Conservation (phyloP, 2,329 filamentous ascomycete species). For the Cladosporium sp. region DNA sequence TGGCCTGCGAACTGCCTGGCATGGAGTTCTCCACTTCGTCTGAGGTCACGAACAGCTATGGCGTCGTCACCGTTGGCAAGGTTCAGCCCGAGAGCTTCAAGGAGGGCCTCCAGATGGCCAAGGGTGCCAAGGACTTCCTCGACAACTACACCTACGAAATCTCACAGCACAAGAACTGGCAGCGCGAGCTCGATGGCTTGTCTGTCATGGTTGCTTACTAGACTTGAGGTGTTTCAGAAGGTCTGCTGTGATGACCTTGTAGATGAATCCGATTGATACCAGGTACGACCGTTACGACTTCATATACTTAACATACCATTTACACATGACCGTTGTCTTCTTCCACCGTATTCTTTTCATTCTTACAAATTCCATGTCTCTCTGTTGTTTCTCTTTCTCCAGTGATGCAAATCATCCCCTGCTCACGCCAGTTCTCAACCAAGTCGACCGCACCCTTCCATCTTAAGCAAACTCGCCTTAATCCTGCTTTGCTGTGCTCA, state of each 20-base stretch:
- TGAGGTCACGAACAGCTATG: constrained; percentile 67
- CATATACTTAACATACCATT: background rate
- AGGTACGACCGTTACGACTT: background rate
- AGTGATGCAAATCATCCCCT: background rate
- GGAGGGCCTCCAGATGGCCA: constrained; percentile 63
- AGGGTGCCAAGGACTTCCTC: constrained; percentile 68
- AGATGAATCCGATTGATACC: constrained; percentile 23
- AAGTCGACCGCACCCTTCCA: background rate
- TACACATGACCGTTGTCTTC: background rate
- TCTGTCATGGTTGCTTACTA: constrained; percentile 68
- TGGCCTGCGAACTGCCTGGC: constrained; percentile 48
- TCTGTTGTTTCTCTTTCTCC: background rate
- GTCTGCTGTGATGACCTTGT: background rate
- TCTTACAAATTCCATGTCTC: background rate
- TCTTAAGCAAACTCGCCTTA: background rate
- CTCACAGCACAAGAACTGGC: constrained; percentile 71
- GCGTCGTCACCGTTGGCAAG: constrained; percentile 68
- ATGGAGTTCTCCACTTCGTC: constrained; percentile 52
- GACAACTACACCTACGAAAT: constrained; percentile 70
- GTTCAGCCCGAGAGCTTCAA: constrained; percentile 58
- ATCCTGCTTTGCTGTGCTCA: constrained; percentile 6
- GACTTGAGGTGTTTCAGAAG: background rate
- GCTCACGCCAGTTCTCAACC: background rate
- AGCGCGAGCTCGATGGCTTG: constrained; percentile 71
- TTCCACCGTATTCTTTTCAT: background rate